Evolutionary conservation across 2,329 filamentous ascomycete genomes (phyloP), one percentile per base, ranked within the genome.

Genomic region (Hymenoscyphus salicellus): DNA sequence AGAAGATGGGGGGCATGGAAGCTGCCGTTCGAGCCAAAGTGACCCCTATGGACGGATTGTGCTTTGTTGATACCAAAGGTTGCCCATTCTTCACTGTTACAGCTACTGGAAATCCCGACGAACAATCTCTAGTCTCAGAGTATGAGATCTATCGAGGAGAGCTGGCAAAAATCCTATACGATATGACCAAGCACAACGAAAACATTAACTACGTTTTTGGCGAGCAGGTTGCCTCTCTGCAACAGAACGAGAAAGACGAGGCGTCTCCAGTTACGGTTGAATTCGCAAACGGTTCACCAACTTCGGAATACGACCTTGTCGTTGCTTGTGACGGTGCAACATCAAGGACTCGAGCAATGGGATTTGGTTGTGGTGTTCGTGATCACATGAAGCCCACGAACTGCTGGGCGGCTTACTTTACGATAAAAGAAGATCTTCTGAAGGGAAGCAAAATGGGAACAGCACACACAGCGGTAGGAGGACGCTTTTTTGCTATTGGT

Each of bases 1-100:
- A 76, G 62, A 78, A 78, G 5, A 84, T 86, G 82, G 43, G n/a
- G 10, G 82, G 82, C 0, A 73, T 86, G 3, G 73, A 82, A 33
- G 70, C 79, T 6, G 75, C 72, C 0, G 77, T 85, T 36, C 77
- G 78, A 10, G 69, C 72, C 26, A 76, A 75, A 17, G 71, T 72
- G 0, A 81, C 79, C 0, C 76, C 79, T 0, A 82, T 85, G 72
- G 72, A 78, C 46, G 83, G 83, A 3, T 46, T 82, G 3, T 70
- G 78, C 33, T 10, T 83, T 0, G 77, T 83, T 20, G 77, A 82
- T 61, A 71, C 71, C 3, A 69, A 73, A 1, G 78, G 79, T 20
- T 26, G 8, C 43, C 43, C 43, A 49, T 49, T 20, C n/a, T 20
- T 49, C 43, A 49, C 20, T 8, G 20, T 49, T n/a, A 49, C 43